Percentiles rank a stretch among this genome's conserved stretches.
Evolutionary conservation across 257 asterid genomes (phyloP).

Genomic region (Solanum sejunctum): DNA sequence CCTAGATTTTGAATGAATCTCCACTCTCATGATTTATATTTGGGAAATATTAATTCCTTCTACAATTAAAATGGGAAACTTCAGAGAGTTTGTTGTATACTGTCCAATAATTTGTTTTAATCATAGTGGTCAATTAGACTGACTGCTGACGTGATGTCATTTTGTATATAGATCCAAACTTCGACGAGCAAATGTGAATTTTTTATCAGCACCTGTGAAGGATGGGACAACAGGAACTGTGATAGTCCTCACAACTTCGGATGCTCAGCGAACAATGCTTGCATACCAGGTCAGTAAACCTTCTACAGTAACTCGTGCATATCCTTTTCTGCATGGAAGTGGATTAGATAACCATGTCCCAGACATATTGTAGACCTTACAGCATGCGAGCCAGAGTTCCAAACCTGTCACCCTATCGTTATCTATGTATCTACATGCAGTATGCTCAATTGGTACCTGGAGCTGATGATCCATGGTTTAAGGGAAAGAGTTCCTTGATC

Average conservation of each 20-base stretch:
- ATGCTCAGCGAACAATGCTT: slow-evolving; percentile 98
- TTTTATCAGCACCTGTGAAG: slow-evolving; percentile 72
- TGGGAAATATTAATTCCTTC: background rate
- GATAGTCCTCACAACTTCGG: slow-evolving; percentile 88
- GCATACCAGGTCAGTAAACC: slow-evolving; percentile 64
- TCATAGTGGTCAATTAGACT: background rate
- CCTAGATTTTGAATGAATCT: background rate
- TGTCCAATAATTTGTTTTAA: background rate
- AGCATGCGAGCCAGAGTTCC: background rate
- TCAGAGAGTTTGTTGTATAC: background rate
- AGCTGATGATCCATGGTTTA: background rate
- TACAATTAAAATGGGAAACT: background rate
- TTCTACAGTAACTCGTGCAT: background rate
- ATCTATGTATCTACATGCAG: background rate
- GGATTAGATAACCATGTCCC: background rate
- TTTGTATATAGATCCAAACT: slow-evolving; percentile 61
- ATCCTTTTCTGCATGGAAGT: background rate
- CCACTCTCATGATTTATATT: background rate
- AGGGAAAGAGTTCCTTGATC: background rate
- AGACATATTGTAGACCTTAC: background rate
- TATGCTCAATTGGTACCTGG: background rate
- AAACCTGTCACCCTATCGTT: background rate
- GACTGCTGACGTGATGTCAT: background rate
- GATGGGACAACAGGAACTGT: slow-evolving; percentile 97
- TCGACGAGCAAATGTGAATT: slow-evolving; percentile 79